Base-by-base conservation (phyloP, 768 basidiomycete species). In the Hericium coralloides region DNA sequence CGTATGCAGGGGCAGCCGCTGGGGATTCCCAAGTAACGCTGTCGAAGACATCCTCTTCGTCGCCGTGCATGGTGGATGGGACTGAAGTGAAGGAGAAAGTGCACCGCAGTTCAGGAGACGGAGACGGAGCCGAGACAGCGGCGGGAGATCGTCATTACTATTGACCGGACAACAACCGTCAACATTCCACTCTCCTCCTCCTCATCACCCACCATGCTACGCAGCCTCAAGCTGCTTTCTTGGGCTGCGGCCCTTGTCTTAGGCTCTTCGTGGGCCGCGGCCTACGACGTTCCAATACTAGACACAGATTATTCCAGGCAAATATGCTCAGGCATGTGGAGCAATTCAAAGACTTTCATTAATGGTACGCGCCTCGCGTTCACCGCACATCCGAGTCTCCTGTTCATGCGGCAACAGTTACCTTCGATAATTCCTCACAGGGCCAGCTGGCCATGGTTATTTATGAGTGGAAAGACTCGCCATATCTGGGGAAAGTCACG, bases 311-410 rank as follows among this genome's bases (percentile, higher is more conserved):
- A 85, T 72, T 81, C 88, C 31, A 82, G 90, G 50, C 93, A 98
- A 76, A 85, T 87, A 69, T 98, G 95, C 72, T 92, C 89, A 59
- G 95, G 95, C 54, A 95, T 98, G 92, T 98, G 90, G 84, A 89
- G 82, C 25, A 82, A 83, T 39, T 67, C 77, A 51, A 77, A 82
- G 43, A 87, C 94, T 31, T 87, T 82, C 71, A 93, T 97, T 64
- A 91, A 92, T 69, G 87, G 89, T 91, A 74, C 56, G 66, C 70
- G 55, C 20, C 12, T 17, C 56, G n/a, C 51, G 56, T 49, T 38
- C 48, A 48, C 45, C 49, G 14, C 61, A 43, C 58, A 36, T 53
- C 41, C 57, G 22, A 49, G 20, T 25, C 43, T 49, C 56, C 60
- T 57, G 43, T 64, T 70, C 62, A 69, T 58, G 50, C 48, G 49